Base-by-base conservation (phyloP, 805 yeast genomes). In the Zygosaccharomyces rouxii region DNA sequence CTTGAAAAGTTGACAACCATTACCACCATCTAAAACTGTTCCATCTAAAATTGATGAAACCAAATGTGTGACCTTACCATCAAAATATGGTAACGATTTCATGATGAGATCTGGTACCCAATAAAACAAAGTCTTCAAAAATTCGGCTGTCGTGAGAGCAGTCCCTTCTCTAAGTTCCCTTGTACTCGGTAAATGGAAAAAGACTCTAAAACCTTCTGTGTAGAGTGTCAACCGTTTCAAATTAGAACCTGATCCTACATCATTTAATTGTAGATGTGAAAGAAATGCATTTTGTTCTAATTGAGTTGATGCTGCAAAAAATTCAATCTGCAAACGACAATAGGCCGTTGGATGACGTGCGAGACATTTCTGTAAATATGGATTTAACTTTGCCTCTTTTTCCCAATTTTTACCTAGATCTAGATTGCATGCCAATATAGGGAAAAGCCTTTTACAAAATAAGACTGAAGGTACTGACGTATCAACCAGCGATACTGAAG, bases 131-230 rank as follows among this genome's bases (percentile, higher is more conserved):
- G 54, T 52, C 54, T 68, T 69, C 35, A 73, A 57, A 31, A 67
- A 58, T 6, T 63, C 63, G 1, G 70, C 58, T 5, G 69, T 58
- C 33, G 55, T 53, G 4, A 47, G 31, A 5, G 71, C 59, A 19
- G 65, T 50, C n/a, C 44, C 50, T 16, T 60, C 58, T 28, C 60
- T 57, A 3, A 62, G 43, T n/a, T 44, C 51, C 14, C 55, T 56
- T 30, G 64, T 54, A 14, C 62, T 55, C 2, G 69, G 69, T 33
- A 63, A 55, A 19, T 62, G 53, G 35, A 69, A 65, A 33, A 66
- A 68, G 4, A 65, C 53, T 53, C 64, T 66, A 41, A 71, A 59
- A 22, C 72, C 70, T 35, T 73, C 73, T 2, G 68, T 66, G 11
- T 69, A 63, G 35, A 71, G 59, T 31, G 62, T 60, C 35, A 71